These are phyloP conservation scores for Trichomonascaceae sp. DNA, from an alignment of 1,139 yeast genomes.

Conservation along the genomic window DNA sequence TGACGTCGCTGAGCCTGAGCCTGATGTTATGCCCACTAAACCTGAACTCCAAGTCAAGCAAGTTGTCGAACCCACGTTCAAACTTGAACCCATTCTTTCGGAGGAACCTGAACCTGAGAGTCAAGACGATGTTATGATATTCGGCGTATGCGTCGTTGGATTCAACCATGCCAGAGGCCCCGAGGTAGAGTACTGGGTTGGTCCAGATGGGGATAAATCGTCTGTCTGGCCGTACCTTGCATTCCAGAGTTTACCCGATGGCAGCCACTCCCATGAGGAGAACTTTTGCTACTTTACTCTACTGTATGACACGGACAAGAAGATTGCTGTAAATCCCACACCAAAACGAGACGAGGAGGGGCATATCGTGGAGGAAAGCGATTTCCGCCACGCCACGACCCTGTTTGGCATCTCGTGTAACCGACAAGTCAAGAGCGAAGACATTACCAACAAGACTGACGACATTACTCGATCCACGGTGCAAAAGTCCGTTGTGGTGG, in stretches of 20 bases:
- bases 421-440: constrained; percentile 60
- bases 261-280: constrained; percentile 84
- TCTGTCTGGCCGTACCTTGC: constrained; percentile 77
- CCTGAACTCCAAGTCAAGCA: background rate
- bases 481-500: constrained; percentile 85
- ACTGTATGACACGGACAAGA: constrained; percentile 50
- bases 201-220: constrained; percentile 41
- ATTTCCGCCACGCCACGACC: constrained; percentile 45
- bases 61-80: constrained; percentile 5
- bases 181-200: constrained; percentile 85
- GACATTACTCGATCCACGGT: constrained; percentile 81
- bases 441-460: constrained; percentile 41
- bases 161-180: constrained; percentile 94
- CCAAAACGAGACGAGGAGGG: constrained; percentile 23
- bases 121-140: constrained; percentile 32
- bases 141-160: constrained; percentile 83
- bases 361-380: constrained; percentile 18
- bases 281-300: constrained; percentile 86
- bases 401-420: constrained; percentile 91
- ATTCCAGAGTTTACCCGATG: constrained; percentile 93
- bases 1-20: background rate
- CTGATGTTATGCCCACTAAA: background rate
- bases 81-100: constrained; percentile 13
- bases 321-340: constrained; percentile 35
- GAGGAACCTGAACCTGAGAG: constrained; percentile 7